Evolutionary conservation across 2,329 filamentous ascomycete species (phyloP), one percentile per base, ranked within the genome.

Genomic region (Thielaviopsis cerberus): DNA sequence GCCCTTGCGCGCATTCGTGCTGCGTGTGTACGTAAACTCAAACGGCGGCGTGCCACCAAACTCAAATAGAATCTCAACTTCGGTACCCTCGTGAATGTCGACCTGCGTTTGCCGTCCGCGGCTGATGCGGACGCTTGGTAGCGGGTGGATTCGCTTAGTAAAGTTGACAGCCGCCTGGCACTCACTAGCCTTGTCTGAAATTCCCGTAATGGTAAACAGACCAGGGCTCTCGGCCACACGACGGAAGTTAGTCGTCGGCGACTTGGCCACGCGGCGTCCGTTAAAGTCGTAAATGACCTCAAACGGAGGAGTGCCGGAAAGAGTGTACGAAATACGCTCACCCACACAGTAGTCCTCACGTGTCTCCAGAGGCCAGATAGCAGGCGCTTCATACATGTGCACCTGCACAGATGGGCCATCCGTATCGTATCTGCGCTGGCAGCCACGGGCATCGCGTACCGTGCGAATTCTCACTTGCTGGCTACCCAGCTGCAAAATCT

Each of bases 1-100:
- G 1, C 85, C 85, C 72, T 83, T 88, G 60, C 79, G 85, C 57
- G 82, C 83, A 67, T 95, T 95, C 51, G 88, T 88, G 70, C 85
- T 92, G 62, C 92, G 79, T 22, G 89, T 97, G 69, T 94, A 97
- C 59, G 91, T 96, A 68, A 97, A 98, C 71, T 97, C 92, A 66
- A 98, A 98, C 1, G 92, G 92, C 62, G 92, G 89, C 5, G 87
- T 90, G 59, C 94, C 92, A 74, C 86, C 90, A 71, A 98, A 98
- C 65, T 95, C 87, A 65, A 98, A 97, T 7, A 88, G 73, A 56
- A 98, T 89, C 67, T 96, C 88, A 0, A 92, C 89, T 68, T 94
- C 86, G 62, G 89, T 89, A 64, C 92, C 92, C 73, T 98, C 91
- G 69, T 97, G 94, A 62, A 98, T 98, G 67, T 97, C 92, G 37